phyloP scores from a whole-genome alignment of 169 alveolate species.

The Cryptosporidium muris region DNA sequence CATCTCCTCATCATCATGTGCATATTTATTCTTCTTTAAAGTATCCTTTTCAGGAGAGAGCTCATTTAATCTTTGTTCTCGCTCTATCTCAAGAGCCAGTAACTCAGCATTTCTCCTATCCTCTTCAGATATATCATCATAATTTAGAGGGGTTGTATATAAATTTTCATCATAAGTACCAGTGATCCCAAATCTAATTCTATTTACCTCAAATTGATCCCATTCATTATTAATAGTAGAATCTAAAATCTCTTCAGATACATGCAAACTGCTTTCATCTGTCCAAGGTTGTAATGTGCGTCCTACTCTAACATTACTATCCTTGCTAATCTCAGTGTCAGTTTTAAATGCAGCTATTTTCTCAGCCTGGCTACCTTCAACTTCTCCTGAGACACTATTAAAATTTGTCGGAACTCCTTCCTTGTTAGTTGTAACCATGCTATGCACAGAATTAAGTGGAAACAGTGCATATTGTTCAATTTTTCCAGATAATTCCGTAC shows the following conservation, averaged over 20 bases:
- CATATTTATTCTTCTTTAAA: not conserved
- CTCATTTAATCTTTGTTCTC: slow-evolving; percentile 4
- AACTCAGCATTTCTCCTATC: slow-evolving; percentile 46
- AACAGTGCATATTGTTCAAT: slow-evolving; percentile 28
- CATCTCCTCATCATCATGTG: slow-evolving; percentile 51
- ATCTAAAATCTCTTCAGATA: slow-evolving; percentile 33
- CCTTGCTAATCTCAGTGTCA: slow-evolving; percentile 31
- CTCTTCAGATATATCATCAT: slow-evolving; percentile 36
- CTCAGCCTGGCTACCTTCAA: slow-evolving; percentile 1
- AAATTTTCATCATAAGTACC: slow-evolving; percentile 72
- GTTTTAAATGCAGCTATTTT: slow-evolving; percentile 16
- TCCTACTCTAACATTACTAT: not conserved
- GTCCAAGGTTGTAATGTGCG: slow-evolving; percentile 59
- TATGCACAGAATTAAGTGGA: slow-evolving; percentile 25
- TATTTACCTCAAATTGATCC: slow-evolving; percentile 74
- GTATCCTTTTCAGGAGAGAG: not conserved
- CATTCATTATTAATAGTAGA: slow-evolving; percentile 15
- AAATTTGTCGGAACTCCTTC: slow-evolving; percentile 47
- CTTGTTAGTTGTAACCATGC: slow-evolving; percentile 16
- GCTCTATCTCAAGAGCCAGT: slow-evolving; percentile 52
- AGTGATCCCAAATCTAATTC: slow-evolving; percentile 58
- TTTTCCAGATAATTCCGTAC: slow-evolving; percentile 25
- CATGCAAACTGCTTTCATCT: slow-evolving; percentile 13
- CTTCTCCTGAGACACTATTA: slow-evolving; percentile 46
- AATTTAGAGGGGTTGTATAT: slow-evolving; percentile 71